Evolutionary conservation across 2,329 filamentous ascomycete species (phyloP), one percentile per base, ranked within the genome.

Genomic region (Apiospora arundinis): DNA sequence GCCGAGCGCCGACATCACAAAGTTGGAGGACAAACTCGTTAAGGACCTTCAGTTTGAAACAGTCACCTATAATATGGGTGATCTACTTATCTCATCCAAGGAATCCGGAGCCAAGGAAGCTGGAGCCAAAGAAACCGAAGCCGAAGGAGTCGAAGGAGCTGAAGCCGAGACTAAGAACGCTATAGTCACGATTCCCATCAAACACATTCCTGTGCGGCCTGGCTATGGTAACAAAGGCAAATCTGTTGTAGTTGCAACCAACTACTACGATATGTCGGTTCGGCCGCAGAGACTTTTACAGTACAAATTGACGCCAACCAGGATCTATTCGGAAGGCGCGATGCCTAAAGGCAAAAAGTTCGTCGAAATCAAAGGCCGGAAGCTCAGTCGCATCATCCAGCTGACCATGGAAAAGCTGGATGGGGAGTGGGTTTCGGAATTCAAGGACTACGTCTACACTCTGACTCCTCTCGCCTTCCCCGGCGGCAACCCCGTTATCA

Each of bases 191-290:
- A 12, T 63, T 40, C 28, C 56, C 1, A 12, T 63, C 18, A 74
- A 73, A 12, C 69, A 72, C 63, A 82, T 89, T 66, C 86, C 88
- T 2, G 70, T 76, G 9, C 83, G 88, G 2, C 88, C 88, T 25
- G 83, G 83, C 1, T 90, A 85, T 73, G 87, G 87, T 25, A 82
- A 77, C 3, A 74, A 74, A 6, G 88, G 88, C 4, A 77, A 66
- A 1, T 63, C 77, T 0, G 83, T 88, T 2, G 75, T 80, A 1
- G 79, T 90, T 0, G 89, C 87, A 86, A 81, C 87, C 5, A 90
- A 90, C 76, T 90, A 87, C 74, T 89, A 88, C 74, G 79, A 79
- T 1, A 71, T 90, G 67, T 75, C 81, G 8, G 73, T 86, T 9
- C 81, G 82, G 52, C 75, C 79, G 0, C 75, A 80, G 1, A 72